A percentile compares a stretch with the other conserved stretches of the same genome.
These are phyloP conservation scores for Cyberlindnera saturnus DNA, from an alignment of 805 yeast genomes.

Conservation along the genomic window DNA sequence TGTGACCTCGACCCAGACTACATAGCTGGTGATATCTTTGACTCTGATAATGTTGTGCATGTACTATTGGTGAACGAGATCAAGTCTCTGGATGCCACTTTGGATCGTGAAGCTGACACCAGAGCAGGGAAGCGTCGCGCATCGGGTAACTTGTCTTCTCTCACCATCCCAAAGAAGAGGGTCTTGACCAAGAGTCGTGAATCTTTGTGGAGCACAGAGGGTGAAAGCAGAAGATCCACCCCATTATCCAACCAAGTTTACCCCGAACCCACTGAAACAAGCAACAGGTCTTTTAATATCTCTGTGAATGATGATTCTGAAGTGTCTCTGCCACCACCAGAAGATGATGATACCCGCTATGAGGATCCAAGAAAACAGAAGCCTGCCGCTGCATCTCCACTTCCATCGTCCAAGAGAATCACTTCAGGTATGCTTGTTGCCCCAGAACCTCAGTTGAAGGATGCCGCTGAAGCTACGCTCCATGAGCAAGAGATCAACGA, in stretches of 20 bases:
- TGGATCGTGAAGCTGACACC: constrained; percentile 4
- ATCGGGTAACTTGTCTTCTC: constrained; percentile 11
- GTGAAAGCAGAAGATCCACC: constrained; percentile 27
- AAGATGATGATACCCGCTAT: constrained; percentile 14
- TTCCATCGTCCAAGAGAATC: constrained; percentile 29
- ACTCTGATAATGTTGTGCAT: constrained; percentile 38
- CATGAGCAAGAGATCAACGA: constrained; percentile 32
- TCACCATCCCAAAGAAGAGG: constrained; percentile 25
- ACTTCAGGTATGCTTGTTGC: constrained; percentile 38
- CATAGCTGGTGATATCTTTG: constrained; percentile 57
- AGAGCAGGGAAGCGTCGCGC: constrained; percentile 22
- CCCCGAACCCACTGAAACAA: constrained; percentile 19
- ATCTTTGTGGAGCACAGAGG: constrained; percentile 13
- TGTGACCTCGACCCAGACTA: constrained; percentile 83
- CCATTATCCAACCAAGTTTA: constrained; percentile 35
- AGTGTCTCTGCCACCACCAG: constrained; percentile 24
- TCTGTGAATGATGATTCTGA: constrained; percentile 30
- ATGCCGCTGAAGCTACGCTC: constrained; percentile 31
- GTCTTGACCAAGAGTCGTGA: constrained; percentile 1
- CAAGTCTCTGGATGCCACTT: constrained; percentile 18
- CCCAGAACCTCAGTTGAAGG: constrained; percentile 38
- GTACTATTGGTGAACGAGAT: constrained; percentile 39
- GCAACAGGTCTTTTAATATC: constrained; percentile 11
- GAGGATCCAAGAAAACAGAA: constrained; percentile 21
- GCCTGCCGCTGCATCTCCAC: constrained; percentile 14